Evolutionary conservation across 176 grass and related monocot genomes (phyloP), one percentile per base, ranked within the genome.

Genomic region (Typha latifolia): DNA sequence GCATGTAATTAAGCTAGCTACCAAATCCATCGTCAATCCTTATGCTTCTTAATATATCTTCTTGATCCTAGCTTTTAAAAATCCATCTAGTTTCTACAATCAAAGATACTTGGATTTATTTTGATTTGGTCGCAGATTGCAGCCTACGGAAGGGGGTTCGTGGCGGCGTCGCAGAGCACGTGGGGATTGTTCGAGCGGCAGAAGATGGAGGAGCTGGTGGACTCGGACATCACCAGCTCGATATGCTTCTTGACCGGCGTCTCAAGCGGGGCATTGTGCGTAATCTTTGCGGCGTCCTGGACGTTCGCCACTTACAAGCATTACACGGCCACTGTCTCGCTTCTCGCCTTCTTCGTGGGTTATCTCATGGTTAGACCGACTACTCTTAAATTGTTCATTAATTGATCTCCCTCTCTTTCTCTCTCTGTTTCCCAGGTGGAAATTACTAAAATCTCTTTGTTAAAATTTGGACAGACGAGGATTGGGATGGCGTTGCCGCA

Each of bases 401-500:
- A 53, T 53, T 53, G 16, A n/a, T 53, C 34, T 53, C 24, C 2
- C 24, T 26, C 51, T 15, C 51, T 53, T 2, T 26, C 24, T 26
- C 2, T 26, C 51, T 15, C 51, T 53, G 51, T 53, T 53, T 53
- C 16, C 51, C 51, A 53, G 16, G 4, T 3, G 51, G 51, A 53
- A 5, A 15, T 13, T 53, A 53, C 3, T 53, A 1, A 26, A 15
- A 53, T 15, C 13, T n/a, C 2, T 8, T 53, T 15, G 5, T 53
- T 15, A 53, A 13, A 15, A 53, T 14, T 32, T 63, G 2, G 21
- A 67, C 73, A 89, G 86, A 99, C 94, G n/a, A 72, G 94, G 75
- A 99, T 99, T 43, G 94, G 94, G 21, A 99, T 99, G 94, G 94
- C 89, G 79, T 70, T 99, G 84, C 86, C 94, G 27, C 94, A 99